phyloP scores from a whole-genome alignment of 2,329 filamentous ascomycete species.

The Diaporthe nobilis region DNA sequence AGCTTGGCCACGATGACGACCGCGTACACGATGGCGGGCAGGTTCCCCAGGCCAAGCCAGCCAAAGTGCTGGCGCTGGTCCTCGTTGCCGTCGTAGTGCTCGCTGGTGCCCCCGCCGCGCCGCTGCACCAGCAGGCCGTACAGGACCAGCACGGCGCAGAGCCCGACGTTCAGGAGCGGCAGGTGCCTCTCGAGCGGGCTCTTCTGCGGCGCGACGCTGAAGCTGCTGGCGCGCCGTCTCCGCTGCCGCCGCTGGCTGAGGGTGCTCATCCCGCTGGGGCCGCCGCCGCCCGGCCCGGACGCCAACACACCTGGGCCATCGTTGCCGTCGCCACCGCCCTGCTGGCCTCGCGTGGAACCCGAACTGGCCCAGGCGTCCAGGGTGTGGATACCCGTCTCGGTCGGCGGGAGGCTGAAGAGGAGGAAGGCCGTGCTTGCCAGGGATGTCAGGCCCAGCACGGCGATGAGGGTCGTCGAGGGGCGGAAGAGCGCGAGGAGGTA shows the following conservation, averaged over 20 bases:
- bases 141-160: constrained; percentile 67
- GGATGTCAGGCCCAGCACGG: constrained; percentile 73
- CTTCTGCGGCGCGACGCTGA: constrained; percentile 43
- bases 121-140: constrained; percentile 57
- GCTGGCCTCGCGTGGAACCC: constrained; percentile 43
- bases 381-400: constrained; percentile 64
- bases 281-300: background rate
- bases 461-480: constrained; percentile 54
- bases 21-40: constrained; percentile 72
- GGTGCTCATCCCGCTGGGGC: constrained; percentile 38
- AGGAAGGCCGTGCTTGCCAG: constrained; percentile 74
- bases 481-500: constrained; percentile 67
- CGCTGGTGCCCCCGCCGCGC: constrained; percentile 45
- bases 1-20: constrained; percentile 74
- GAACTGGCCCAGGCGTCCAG: constrained; percentile 62
- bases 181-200: constrained; percentile 70
- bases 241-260: constrained; percentile 25
- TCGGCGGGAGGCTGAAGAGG: constrained; percentile 68
- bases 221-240: constrained; percentile 42
- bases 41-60: constrained; percentile 55
- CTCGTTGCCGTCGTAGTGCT: background rate
- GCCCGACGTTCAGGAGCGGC: constrained; percentile 70
- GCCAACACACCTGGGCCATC: background rate
- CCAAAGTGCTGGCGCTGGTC: constrained; percentile 28
- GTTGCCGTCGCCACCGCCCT: background rate